Conservation (phyloP, 1,284 basidiomycete genomes). For the Clitocybe nebularis region DNA sequence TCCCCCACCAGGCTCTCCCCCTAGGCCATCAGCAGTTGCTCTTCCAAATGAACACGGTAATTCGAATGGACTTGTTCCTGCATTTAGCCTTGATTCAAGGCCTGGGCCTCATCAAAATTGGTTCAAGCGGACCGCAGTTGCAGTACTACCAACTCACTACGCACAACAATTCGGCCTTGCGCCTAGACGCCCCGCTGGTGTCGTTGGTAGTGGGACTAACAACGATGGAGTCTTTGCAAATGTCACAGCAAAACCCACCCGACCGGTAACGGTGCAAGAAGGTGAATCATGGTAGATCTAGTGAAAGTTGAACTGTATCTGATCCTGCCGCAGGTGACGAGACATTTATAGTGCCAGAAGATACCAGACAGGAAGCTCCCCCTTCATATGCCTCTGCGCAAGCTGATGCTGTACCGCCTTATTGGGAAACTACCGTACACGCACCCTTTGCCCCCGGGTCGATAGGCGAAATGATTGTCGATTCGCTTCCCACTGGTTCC, state of each 20-base stretch:
- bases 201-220: slow-evolving; percentile 69
- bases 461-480: slow-evolving; percentile 71
- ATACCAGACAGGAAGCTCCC: slow-evolving; percentile 76
- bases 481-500: slow-evolving; percentile 73
- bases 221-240: slow-evolving; percentile 98
- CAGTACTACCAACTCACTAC: slow-evolving; percentile 52
- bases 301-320: too few species aligned
- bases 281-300: too few species aligned
- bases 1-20: slow-evolving; percentile 85
- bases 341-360: slow-evolving; percentile 73
- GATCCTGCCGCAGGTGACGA: slow-evolving; percentile 77
- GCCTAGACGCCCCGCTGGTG: slow-evolving; percentile 41
- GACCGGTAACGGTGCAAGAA: slow-evolving; percentile 55
- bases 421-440: slow-evolving; percentile 97
- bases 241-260: slow-evolving; percentile 85
- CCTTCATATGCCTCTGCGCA: slow-evolving; percentile 90
- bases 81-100: slow-evolving; percentile 35
- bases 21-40: slow-evolving; percentile 57
- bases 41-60: slow-evolving; percentile 74
- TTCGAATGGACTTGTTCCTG: slow-evolving; percentile 75
- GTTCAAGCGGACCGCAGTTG: slow-evolving; percentile 53
- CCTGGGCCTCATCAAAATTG: slow-evolving; percentile 43
- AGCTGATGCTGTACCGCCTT: slow-evolving; percentile 92
- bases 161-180: slow-evolving; percentile 46
- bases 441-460: slow-evolving; percentile 60